Evolutionary conservation across 768 basidiomycete species (phyloP).

Genomic region (Steccherinum ochraceum): DNA sequence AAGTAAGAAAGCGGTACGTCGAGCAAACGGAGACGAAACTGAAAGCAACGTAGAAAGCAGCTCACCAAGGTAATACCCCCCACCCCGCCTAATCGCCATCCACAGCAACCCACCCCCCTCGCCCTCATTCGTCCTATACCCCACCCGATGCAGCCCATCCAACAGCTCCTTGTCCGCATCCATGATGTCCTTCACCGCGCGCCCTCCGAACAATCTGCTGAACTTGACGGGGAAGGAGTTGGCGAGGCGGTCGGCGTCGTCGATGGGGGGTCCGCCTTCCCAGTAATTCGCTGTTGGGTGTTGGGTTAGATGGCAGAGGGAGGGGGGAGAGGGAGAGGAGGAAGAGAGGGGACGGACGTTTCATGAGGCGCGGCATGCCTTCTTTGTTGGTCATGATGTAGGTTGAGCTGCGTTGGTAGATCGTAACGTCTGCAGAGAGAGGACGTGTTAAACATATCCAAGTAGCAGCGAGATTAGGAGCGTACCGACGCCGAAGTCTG

Average conservation of each 20-base stretch:
- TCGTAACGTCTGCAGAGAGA: slow-evolving; percentile 47
- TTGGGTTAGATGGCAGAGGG: neutral
- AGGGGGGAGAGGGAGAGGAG: neutral
- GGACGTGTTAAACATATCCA: neutral
- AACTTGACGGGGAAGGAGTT: slow-evolving; percentile 40
- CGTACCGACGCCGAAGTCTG: slow-evolving; percentile 38
- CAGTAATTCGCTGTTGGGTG: slow-evolving; percentile 28
- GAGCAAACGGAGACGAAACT: neutral
- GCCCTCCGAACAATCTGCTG: slow-evolving; percentile 23
- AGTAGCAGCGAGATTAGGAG: neutral
- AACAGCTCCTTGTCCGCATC: slow-evolving; percentile 30
- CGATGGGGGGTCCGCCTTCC: slow-evolving; percentile 40
- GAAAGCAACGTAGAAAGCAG: neutral
- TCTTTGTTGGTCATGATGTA: slow-evolving; percentile 36
- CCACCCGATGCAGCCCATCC: slow-evolving; percentile 28
- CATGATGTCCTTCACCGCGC: slow-evolving; percentile 27
- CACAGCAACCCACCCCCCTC: slow-evolving; percentile 29
- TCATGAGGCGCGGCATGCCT: slow-evolving; percentile 26
- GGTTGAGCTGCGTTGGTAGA: slow-evolving; percentile 49
- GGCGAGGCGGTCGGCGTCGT: slow-evolving; percentile 48
- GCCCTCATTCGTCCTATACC: slow-evolving; percentile 33
- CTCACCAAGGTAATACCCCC: slow-evolving; percentile 35
- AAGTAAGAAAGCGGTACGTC: neutral
- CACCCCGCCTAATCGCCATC: slow-evolving; percentile 25
- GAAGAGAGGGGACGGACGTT: slow-evolving; percentile 15